Conservation (phyloP, 2,329 filamentous ascomycete genomes). For the Achaetomium macrosporum region DNA sequence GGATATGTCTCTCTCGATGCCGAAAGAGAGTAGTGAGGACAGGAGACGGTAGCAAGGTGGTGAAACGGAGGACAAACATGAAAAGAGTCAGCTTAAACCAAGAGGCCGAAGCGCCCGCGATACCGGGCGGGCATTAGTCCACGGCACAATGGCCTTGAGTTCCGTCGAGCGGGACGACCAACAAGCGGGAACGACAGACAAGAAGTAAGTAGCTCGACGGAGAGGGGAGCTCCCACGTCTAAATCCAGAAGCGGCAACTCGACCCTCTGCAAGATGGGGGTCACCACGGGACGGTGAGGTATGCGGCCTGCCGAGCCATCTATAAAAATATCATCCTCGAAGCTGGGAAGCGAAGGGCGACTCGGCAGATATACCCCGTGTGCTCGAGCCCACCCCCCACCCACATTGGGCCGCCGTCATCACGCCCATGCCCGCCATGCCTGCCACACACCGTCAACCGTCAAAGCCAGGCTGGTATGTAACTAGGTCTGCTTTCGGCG, state of each 20-base stretch:
- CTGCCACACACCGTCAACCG: not conserved
- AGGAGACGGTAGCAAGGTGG: not conserved
- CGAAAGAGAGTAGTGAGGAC: not conserved
- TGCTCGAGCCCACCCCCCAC: slow-evolving; percentile 18
- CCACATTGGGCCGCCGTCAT: not conserved
- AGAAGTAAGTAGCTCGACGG: slow-evolving; percentile 10
- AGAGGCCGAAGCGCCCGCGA: slow-evolving; percentile 16
- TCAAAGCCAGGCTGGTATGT: not conserved
- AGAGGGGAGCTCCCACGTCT: slow-evolving; percentile 17
- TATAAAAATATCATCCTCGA: slow-evolving; percentile 11
- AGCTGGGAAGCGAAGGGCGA: slow-evolving; percentile 5
- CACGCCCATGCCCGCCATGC: not conserved
- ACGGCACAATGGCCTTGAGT: slow-evolving; percentile 9
- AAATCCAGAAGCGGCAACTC: slow-evolving; percentile 9
- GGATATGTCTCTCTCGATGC: not conserved
- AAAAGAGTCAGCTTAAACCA: slow-evolving; percentile 5
- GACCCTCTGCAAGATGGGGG: slow-evolving; percentile 12
- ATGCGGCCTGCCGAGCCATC: slow-evolving; percentile 18
- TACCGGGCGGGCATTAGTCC: slow-evolving; percentile 16
- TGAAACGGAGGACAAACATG: slow-evolving; percentile 17
- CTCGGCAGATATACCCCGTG: slow-evolving; percentile 22
- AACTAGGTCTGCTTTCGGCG: not conserved
- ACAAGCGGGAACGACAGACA: slow-evolving; percentile 10
- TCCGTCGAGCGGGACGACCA: not conserved
- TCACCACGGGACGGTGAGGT: slow-evolving; percentile 16